A percentile compares a stretch with the other conserved stretches of the same genome.
Conservation (phyloP, 768 basidiomycete genomes). For the Dictyophora rubrovolvata region DNA sequence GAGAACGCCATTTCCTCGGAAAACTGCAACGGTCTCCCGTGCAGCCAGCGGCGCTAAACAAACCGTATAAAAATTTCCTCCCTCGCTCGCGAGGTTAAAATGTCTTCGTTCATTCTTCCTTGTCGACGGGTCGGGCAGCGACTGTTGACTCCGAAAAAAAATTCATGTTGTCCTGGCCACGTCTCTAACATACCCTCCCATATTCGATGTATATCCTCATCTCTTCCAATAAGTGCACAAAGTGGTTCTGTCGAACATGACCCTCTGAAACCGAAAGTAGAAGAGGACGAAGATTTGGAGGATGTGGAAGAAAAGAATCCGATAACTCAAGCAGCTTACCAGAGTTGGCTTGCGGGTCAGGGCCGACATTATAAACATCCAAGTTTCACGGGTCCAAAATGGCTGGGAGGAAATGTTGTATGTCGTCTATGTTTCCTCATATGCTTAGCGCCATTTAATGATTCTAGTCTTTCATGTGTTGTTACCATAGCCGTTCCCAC, state of each 20-base stretch:
- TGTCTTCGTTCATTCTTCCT: background rate
- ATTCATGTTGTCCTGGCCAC: background rate
- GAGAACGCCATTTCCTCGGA: background rate
- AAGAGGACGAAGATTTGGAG: background rate
- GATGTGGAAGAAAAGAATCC: background rate
- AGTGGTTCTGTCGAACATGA: background rate
- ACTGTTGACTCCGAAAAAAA: too few relatives aligned
- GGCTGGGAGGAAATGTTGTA: constrained; percentile 5
- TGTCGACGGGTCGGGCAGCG: background rate
- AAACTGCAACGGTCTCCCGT: background rate
- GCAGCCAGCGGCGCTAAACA: background rate
- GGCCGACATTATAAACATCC: background rate
- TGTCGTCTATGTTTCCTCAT: background rate
- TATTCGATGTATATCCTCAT: background rate
- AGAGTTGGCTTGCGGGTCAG: background rate
- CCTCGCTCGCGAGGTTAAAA: background rate
- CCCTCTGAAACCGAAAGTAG: background rate
- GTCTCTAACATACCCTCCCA: background rate
- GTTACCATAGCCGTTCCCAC: constrained; percentile 64
- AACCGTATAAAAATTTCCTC: background rate
- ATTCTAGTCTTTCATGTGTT: constrained; percentile 3
- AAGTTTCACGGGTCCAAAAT: constrained; percentile 3
- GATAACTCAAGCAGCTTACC: background rate
- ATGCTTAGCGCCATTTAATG: constrained; percentile 2
- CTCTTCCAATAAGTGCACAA: background rate